Conservation (phyloP, 2,329 filamentous ascomycete species). For the Talaromyces rugulosus region DNA sequence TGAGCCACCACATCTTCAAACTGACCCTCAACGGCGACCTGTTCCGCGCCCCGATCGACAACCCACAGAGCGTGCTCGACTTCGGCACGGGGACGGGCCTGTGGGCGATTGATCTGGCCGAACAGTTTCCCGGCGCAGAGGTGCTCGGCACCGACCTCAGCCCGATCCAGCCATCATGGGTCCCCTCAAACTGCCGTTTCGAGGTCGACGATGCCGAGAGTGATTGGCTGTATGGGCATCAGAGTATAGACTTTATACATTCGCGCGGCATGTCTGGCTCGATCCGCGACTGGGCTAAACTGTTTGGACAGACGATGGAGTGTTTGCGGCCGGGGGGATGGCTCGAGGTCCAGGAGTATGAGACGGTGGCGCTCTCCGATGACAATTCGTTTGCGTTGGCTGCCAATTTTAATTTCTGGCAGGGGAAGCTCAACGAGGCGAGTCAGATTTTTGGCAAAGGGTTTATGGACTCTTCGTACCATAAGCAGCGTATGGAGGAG, state of each 20-base stretch:
- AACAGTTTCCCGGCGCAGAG: slow-evolving; percentile 21
- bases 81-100: slow-evolving; percentile 47
- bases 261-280: slow-evolving; percentile 37
- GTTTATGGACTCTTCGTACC: slow-evolving; percentile 26
- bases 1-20: slow-evolving; percentile 25
- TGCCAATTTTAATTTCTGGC: slow-evolving; percentile 18
- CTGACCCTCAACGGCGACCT: slow-evolving; percentile 22
- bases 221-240: slow-evolving; percentile 28
- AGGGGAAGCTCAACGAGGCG: slow-evolving; percentile 24
- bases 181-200: slow-evolving; percentile 44
- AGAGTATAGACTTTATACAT: slow-evolving; percentile 40
- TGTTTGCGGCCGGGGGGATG: slow-evolving; percentile 43
- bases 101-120: slow-evolving; percentile 24
- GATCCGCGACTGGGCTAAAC: slow-evolving; percentile 27
- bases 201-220: slow-evolving; percentile 24
- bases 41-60: slow-evolving; percentile 25
- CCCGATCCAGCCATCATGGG: slow-evolving; percentile 16
- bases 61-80: slow-evolving; percentile 34
- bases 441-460: slow-evolving; percentile 31
- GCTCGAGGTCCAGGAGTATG: slow-evolving; percentile 43
- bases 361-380: slow-evolving; percentile 37
- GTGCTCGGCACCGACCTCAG: slow-evolving; percentile 13
- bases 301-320: slow-evolving; percentile 36
- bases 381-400: slow-evolving; percentile 34
- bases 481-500: slow-evolving; percentile 39